Base-by-base conservation (phyloP, 139 green algal species). In the Medakamo hakoo region DNA sequence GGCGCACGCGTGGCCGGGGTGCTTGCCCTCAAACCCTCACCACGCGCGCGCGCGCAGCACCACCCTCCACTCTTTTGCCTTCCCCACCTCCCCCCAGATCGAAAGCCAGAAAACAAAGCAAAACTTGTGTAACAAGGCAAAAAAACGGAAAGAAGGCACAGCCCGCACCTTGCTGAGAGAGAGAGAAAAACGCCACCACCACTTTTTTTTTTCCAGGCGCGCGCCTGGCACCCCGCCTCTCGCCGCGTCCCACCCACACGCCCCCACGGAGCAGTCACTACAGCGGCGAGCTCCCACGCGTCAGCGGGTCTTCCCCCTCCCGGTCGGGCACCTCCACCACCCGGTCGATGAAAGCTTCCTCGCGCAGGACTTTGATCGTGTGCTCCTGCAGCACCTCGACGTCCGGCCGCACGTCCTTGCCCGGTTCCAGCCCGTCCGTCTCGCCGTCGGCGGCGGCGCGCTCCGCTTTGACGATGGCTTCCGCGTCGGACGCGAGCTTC, bases 381-480 rank as follows among this genome's bases (percentile, higher is more conserved):
- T 52, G 40, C 9, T 9, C 16, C 40, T 52, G 40, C 40, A 52
- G 40, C 16, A 21, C 40, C 9, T 9, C 40, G 40, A 52, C 16
- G 40, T 52, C 40, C 9, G 9, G 9, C 9, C 9, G 16, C 40
- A 52, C 40, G 40, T 52, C 40, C n/a, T n/a, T n/a, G 40, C 40
- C 40, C 40, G 40, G 40, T 16, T 52, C 40, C 40, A 16, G 40
- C 9, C 40, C 40, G 40, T 9, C 16, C 9, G 40, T 21, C 40
- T 16, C 40, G 16, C 40, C 40, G 9, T 16, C 40, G 16, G 62
- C 21, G 56, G 55, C 24, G 64, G 63, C 57, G 4, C 27, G 57
- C 57, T 69, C 64, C 22, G 64, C 64, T 58, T 69, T 69, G 40
- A 69, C 57, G 25, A 69, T 27, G 21, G 64, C 57, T 58, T 69